Percentiles rank a stretch among this genome's conserved stretches.
These are phyloP conservation scores for Pterocarpus macrocarpus DNA, from an alignment of 306 rosid species.

Conservation along the genomic window DNA sequence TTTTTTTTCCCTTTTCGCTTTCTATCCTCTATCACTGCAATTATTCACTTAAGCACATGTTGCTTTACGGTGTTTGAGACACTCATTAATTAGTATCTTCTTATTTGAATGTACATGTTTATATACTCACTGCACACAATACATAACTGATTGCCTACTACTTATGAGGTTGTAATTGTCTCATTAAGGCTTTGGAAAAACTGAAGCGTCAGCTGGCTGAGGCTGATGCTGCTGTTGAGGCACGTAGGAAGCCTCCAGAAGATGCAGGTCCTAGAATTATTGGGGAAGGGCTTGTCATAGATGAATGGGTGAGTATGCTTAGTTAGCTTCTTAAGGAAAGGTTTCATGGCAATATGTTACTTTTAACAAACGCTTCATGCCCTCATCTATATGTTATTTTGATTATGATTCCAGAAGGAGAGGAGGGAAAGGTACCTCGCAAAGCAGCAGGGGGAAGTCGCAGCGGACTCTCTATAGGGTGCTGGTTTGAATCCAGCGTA, in stretches of 20 bases:
- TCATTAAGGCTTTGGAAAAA: conserved; percentile 71
- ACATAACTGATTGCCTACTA: background rate
- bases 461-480: conserved; percentile 70
- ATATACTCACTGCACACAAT: background rate
- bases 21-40: background rate
- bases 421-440: conserved; percentile 98
- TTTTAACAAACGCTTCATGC: background rate
- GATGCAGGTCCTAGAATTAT: conserved; percentile 78
- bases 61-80: background rate
- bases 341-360: background rate
- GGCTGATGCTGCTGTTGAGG: conserved; percentile 84
- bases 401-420: conserved; percentile 72
- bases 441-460: conserved; percentile 83
- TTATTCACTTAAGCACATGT: background rate
- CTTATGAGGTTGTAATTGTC: background rate
- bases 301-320: conserved; percentile 83
- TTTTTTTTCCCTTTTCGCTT: background rate
- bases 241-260: conserved; percentile 80
- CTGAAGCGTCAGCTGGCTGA: conserved; percentile 82
- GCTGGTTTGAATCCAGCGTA: conserved; percentile 30
- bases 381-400: conserved; percentile 4
- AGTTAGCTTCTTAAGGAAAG: background rate
- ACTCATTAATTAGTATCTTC: background rate
- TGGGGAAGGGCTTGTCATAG: conserved; percentile 95
- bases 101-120: background rate